These are phyloP conservation scores for Lathyrus aphaca DNA, from an alignment of 306 rosid genomes.

Conservation along the genomic window DNA sequence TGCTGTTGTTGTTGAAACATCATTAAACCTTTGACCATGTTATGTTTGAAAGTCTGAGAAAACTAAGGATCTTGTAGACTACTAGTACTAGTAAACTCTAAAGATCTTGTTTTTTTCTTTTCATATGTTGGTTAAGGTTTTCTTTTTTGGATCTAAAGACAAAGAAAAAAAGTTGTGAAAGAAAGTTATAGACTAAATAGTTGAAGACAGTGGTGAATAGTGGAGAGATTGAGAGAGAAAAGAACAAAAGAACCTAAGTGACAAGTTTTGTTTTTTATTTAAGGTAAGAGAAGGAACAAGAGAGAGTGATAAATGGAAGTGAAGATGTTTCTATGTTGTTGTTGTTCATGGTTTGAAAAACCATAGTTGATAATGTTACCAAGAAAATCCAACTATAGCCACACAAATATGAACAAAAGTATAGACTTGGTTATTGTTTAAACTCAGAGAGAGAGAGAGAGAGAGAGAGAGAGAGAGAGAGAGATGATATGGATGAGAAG, in stretches of 20 bases:
- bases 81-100: too few species aligned
- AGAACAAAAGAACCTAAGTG: conserved; percentile 59
- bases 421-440: conserved; percentile 37
- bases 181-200: conserved; percentile 22
- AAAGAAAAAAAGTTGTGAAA: conserved; percentile 37
- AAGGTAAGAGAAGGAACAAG: conserved; percentile 50
- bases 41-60: conserved; percentile 33
- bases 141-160: conserved; percentile 50
- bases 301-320: conserved; percentile 49
- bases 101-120: conserved; percentile 53
- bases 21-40: conserved; percentile 60
- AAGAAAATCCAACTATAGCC: conserved; percentile 63
- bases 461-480: conserved; percentile 33
- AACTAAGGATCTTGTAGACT: conserved; percentile 39
- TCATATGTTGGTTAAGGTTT: conserved; percentile 25
- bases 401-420: conserved; percentile 63
- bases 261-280: conserved; percentile 61
- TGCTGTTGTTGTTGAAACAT: conserved; percentile 54
- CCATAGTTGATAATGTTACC: conserved; percentile 57
- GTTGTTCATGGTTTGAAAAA: conserved; percentile 51
- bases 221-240: conserved; percentile 36
- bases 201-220: conserved; percentile 6
- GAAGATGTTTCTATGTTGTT: conserved; percentile 38
- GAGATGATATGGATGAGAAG: conserved; percentile 43
- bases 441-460: conserved; percentile 22